Percentiles rank a stretch among this genome's conserved stretches.
These are phyloP conservation scores for Hypoxylon sp. DNA, from an alignment of 2,329 filamentous ascomycete species.

Conservation along the genomic window DNA sequence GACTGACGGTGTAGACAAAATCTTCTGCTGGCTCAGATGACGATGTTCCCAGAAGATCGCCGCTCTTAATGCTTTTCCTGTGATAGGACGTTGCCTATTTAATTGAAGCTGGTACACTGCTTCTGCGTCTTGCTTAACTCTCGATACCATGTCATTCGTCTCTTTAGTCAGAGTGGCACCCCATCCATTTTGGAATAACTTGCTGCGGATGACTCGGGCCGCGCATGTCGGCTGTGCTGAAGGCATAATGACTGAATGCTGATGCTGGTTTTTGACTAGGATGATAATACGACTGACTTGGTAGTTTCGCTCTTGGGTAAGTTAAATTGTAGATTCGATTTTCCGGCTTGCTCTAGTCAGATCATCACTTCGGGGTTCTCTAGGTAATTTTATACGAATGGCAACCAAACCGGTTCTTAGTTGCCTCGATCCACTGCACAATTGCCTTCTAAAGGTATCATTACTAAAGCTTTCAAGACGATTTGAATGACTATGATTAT, in stretches of 20 bases:
- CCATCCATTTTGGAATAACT: slow-evolving; percentile 48
- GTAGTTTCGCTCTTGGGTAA: background rate
- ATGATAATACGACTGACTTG: slow-evolving; percentile 5
- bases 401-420: slow-evolving; percentile 1
- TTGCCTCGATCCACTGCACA: background rate
- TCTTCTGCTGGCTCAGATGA: slow-evolving; percentile 25
- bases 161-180: slow-evolving; percentile 36
- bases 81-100: slow-evolving; percentile 36
- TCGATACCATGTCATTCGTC: slow-evolving; percentile 33
- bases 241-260: slow-evolving; percentile 25
- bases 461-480: background rate
- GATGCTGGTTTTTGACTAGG: background rate
- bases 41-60: slow-evolving; percentile 51
- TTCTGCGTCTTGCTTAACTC: slow-evolving; percentile 29
- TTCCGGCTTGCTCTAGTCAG: background rate
- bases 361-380: background rate
- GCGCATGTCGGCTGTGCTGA: slow-evolving; percentile 39
- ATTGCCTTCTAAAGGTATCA: background rate
- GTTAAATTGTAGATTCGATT: background rate
- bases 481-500: background rate
- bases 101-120: slow-evolving; percentile 48
- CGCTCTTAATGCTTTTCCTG: slow-evolving; percentile 36
- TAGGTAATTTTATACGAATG: slow-evolving; percentile 1
- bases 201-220: slow-evolving; percentile 43
- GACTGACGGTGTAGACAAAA: slow-evolving; percentile 46